phyloP scores from a whole-genome alignment of 148 eudicot species.

The Oxyria digyna region DNA sequence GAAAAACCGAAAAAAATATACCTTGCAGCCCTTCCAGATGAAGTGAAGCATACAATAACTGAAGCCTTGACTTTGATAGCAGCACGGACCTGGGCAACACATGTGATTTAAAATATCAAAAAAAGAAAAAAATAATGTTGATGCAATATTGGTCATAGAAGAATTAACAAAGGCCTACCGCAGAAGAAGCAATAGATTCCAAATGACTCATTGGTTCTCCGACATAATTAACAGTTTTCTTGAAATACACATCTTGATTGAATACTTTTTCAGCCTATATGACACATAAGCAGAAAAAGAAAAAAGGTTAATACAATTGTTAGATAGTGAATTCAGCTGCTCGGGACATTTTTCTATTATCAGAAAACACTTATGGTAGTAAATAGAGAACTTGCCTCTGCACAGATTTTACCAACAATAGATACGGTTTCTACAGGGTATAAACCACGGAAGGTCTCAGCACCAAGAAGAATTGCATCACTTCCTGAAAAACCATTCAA shows the following conservation, averaged over 20 bases:
- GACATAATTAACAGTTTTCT: conserved; percentile 32
- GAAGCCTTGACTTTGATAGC: conserved; percentile 97
- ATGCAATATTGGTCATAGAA: background rate
- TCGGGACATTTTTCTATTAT: background rate
- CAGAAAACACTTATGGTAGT: background rate
- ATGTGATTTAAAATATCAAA: background rate
- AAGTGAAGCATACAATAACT: conserved; percentile 90
- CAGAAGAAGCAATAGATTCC: conserved; percentile 39
- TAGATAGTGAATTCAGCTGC: background rate
- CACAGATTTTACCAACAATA: conserved; percentile 81
- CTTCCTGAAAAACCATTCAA: conserved; percentile 39
- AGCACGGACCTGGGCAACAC: conserved; percentile 58
- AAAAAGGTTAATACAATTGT: background rate
- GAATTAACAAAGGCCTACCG: conserved; percentile 17
- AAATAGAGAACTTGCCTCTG: conserved; percentile 41
- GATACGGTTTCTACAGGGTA: conserved; percentile 87
- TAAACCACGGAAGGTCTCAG: conserved; percentile 84
- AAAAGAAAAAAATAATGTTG: background rate
- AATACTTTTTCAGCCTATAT: conserved; percentile 36
- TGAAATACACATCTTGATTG: conserved; percentile 37
- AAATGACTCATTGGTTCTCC: conserved; percentile 40
- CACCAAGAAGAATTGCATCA: conserved; percentile 97
- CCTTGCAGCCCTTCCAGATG: conserved; percentile 98
- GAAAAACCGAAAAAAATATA: conserved; percentile 17
- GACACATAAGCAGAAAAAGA: background rate